Conservation (phyloP, 192 early-diverging fungal species). For the Jimgerdemannia flammicorona region DNA sequence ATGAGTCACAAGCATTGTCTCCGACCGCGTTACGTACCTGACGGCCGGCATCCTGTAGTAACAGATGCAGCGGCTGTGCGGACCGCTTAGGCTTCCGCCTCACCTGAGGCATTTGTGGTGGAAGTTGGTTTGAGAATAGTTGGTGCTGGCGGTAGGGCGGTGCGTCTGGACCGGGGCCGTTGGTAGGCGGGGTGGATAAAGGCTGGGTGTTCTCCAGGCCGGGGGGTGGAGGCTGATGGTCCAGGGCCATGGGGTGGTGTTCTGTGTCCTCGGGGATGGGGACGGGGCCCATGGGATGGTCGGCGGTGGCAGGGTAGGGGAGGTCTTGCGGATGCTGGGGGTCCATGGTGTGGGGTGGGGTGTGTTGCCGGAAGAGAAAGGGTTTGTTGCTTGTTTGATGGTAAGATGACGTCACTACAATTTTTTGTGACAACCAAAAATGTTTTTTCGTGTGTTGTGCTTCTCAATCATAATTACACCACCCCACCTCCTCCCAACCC, state of each 20-base stretch:
- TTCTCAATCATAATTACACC: no score
- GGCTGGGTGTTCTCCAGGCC: background rate
- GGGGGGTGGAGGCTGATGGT: background rate
- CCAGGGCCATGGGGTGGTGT: background rate
- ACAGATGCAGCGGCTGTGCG: constrained; percentile 15
- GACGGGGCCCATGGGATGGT: background rate
- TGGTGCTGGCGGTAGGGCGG: background rate
- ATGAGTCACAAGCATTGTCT: no score
- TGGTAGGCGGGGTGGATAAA: background rate
- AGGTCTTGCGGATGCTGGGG: no score
- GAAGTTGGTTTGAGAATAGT: background rate
- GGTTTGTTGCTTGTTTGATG: no score
- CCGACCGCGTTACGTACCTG: no score
- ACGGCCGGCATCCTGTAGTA: constrained; percentile 6
- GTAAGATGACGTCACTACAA: no score
- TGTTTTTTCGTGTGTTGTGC: no score
- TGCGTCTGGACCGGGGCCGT: background rate
- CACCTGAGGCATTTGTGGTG: background rate
- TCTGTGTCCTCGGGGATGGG: background rate
- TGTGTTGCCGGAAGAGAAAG: no score
- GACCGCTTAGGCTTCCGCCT: constrained; percentile 15
- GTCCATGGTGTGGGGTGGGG: no score
- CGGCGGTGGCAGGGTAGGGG: no score
- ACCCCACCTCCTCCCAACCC: no score
- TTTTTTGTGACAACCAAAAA: no score